phyloP scores from a whole-genome alignment of 345 rosid species.

The Eucalyptus caleyi region DNA sequence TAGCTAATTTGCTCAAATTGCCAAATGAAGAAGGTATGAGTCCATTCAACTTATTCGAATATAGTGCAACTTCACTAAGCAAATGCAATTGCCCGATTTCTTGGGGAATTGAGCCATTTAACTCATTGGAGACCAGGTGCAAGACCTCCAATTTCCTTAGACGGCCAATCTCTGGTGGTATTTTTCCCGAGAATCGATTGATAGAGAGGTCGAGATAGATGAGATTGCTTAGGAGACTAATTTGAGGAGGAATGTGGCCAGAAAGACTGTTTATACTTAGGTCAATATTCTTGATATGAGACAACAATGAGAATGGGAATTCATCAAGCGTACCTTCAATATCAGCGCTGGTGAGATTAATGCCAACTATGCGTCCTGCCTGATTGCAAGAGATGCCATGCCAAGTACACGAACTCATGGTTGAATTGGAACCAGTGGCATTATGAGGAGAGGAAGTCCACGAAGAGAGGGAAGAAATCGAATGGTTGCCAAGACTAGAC shows the following conservation, averaged over 20 bases:
- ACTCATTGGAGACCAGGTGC: background rate
- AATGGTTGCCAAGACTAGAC: background rate
- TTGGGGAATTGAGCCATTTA: background rate
- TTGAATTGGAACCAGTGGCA: background rate
- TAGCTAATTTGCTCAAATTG: background rate
- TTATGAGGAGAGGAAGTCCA: background rate
- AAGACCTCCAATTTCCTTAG: background rate
- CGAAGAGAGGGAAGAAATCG: background rate
- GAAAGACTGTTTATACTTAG: background rate
- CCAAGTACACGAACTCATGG: background rate
- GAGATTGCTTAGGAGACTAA: constrained; percentile 1
- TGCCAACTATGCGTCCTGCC: background rate
- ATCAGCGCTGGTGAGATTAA: background rate
- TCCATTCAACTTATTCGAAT: constrained; percentile 4
- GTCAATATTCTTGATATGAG: background rate
- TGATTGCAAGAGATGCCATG: constrained; percentile 1
- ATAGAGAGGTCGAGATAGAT: background rate
- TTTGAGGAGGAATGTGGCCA: constrained; percentile 6
- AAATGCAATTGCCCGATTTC: constrained; percentile 3
- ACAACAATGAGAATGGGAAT: constrained; percentile 5
- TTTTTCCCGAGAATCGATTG: background rate
- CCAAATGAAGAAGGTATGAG: constrained; percentile 6
- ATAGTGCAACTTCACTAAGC: background rate
- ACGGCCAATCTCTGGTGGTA: background rate
- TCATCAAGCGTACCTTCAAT: background rate